phyloP scores from a whole-genome alignment of 176 grass and related monocot genomes.

The Avena insularis region DNA sequence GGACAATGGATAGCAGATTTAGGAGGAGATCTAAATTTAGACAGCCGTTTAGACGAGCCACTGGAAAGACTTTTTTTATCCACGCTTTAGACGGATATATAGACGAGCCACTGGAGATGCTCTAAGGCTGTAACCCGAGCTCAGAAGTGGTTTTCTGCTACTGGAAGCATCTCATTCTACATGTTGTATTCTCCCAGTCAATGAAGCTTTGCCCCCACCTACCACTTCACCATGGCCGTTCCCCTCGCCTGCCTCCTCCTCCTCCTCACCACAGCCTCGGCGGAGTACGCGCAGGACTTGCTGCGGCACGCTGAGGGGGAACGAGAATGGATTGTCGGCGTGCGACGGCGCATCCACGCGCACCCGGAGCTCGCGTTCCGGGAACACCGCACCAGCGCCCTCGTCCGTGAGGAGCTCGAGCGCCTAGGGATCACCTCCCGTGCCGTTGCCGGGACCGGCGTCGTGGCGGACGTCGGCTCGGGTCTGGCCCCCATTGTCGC shows the following conservation, averaged over 20 bases:
- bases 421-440: constrained; percentile 56
- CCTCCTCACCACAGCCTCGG: not conserved
- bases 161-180: not conserved
- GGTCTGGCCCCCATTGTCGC: constrained; percentile 70
- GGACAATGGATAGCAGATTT: too few species aligned
- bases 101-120: too few species aligned
- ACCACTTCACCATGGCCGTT: constrained; percentile 15
- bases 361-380: constrained; percentile 86
- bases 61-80: too few species aligned
- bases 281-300: constrained; percentile 61
- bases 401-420: constrained; percentile 81
- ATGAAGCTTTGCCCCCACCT: not conserved
- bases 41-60: too few species aligned
- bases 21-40: too few species aligned
- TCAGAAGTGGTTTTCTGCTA: too few species aligned
- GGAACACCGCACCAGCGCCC: constrained; percentile 76
- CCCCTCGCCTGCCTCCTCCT: constrained; percentile 34
- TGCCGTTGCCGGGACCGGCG: constrained; percentile 68
- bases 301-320: constrained; percentile 60
- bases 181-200: not conserved
- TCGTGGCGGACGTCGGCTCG: constrained; percentile 80
- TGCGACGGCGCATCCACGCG: constrained; percentile 80
- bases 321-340: constrained; percentile 70
- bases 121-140: too few species aligned
- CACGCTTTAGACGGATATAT: too few species aligned